Base-by-base conservation (phyloP, 1,284 basidiomycete species). In the Pholiota adiposa region DNA sequence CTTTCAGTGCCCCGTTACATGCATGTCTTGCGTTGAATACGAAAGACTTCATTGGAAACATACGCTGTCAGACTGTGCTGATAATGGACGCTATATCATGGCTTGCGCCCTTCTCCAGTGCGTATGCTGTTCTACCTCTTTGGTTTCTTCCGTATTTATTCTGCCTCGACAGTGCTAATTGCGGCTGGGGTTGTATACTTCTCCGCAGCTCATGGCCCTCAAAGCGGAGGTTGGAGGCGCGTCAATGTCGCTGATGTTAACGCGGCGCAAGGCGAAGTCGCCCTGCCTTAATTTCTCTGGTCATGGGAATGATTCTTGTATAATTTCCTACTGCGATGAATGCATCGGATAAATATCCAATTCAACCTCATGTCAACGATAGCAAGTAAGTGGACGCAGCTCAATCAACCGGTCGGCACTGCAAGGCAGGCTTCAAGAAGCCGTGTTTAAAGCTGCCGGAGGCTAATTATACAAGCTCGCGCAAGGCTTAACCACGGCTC, bases 131-230 rank as follows among this genome's bases (percentile, higher is more conserved):
- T 21, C 40, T 19, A 4, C 19, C 3, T 1, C 23, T 51, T 9
- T 18, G 16, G 14, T 16, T 7, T 7, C 9, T 14, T 19, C 34
- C 7, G 31, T 36, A 33, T 40, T 25, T 8, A 44, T 23, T 25
- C 19, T 51, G 2, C 38, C 11, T 29, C 9, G 16, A 33, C 33
- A 60, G 59, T 60, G 59, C 5, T 60, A 29, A 52, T 60, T 48
- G 59, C 50, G n/a, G 59, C 54, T 1, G 56, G 46, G 40, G 49
- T 56, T 4, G 33, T 60, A 16, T 60, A 60, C 34, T 56, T 60
- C n/a, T 51, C 54, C 9, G 59, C 53, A 5, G 40, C 44, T 27
- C 25, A 25, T 31, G n/a, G 25, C 33, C 44, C 38, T n/a, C 23
- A 25, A 54, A 33, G 18, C 27, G n/a, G 41, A 4, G 18, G 50